Conservation (phyloP, 495 filamentous ascomycete genomes). For the Acidomyces sp. region DNA sequence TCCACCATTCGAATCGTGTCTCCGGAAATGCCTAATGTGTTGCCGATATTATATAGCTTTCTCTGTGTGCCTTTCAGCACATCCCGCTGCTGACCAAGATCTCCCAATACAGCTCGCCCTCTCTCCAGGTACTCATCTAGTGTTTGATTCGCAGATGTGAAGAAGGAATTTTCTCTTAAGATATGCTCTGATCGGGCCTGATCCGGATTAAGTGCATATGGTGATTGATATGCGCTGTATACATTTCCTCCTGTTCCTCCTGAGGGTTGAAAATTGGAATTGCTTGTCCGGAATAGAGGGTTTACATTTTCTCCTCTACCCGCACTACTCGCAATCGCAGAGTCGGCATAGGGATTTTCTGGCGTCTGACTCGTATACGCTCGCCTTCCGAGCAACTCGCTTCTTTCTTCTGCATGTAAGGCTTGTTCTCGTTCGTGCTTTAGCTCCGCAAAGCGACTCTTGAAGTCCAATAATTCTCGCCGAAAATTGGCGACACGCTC, state of each 20-base stretch:
- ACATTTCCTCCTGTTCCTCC: constrained; percentile 11
- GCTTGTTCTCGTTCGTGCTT: constrained; percentile 60
- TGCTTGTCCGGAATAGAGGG: constrained; percentile 28
- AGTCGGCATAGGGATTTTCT: constrained; percentile 83
- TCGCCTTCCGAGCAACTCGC: constrained; percentile 79
- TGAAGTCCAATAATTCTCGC: constrained; percentile 63
- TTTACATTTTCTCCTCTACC: constrained; percentile 22
- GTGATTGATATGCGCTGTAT: constrained; percentile 17
- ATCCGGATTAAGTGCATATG: constrained; percentile 31
- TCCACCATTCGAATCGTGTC: constrained; percentile 97
- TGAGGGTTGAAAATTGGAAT: constrained; percentile 23
- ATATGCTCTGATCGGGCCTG: constrained; percentile 64
- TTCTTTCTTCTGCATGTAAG: constrained; percentile 45
- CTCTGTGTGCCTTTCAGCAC: constrained; percentile 90
- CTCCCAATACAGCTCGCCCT: constrained; percentile 75
- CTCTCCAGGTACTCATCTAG: constrained; percentile 90
- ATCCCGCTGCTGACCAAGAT: constrained; percentile 80
- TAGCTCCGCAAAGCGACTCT: constrained; percentile 59
- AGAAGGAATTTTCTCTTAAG: constrained; percentile 83
- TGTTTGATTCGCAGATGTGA: constrained; percentile 59
- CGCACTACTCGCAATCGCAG: constrained; percentile 25
- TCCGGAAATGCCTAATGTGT: constrained; percentile 82
- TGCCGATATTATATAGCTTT: constrained; percentile 80
- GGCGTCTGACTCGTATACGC: constrained; percentile 78
- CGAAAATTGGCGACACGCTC: constrained; percentile 80